A percentile compares a stretch with the other conserved stretches of the same genome.
Conservation (phyloP, 331 rosid genomes). For the Quercus tomentella region DNA sequence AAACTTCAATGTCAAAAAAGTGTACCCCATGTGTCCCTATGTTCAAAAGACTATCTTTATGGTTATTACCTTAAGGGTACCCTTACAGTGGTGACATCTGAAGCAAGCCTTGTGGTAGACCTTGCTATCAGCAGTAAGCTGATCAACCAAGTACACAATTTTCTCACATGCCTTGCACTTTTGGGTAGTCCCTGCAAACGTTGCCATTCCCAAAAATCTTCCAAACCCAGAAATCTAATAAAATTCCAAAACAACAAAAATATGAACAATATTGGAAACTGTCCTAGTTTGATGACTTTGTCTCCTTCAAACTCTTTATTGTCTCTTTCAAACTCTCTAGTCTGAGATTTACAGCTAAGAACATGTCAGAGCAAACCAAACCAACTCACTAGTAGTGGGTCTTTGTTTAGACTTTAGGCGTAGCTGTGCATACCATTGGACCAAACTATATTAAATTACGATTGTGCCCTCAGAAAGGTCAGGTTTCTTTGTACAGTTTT, state of each 20-base stretch:
- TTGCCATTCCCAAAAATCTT: constrained; percentile 48
- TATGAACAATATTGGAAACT: background rate
- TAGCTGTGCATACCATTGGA: constrained; percentile 27
- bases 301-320: background rate
- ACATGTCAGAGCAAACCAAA: constrained; percentile 12
- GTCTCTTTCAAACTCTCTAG: constrained; percentile 12
- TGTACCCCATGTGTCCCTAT: background rate
- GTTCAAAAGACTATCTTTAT: background rate
- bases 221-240: constrained; percentile 1
- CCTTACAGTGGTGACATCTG: constrained; percentile 95
- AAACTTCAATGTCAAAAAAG: background rate
- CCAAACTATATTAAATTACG: constrained; percentile 4
- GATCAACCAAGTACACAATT: constrained; percentile 88
- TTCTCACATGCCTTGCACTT: constrained; percentile 89
- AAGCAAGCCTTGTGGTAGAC: constrained; percentile 91
- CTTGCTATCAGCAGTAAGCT: constrained; percentile 83
- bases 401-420: constrained; percentile 23
- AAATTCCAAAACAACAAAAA: constrained; percentile 8
- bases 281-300: background rate
- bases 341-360: constrained; percentile 43
- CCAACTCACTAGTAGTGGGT: constrained; percentile 19
- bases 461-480: background rate
- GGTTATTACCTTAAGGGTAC: constrained; percentile 73
- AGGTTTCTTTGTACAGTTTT: constrained; percentile 1
- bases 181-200: constrained; percentile 89